Conservation (phyloP, 140 eudicot genomes). For the Flaveria floridana region DNA sequence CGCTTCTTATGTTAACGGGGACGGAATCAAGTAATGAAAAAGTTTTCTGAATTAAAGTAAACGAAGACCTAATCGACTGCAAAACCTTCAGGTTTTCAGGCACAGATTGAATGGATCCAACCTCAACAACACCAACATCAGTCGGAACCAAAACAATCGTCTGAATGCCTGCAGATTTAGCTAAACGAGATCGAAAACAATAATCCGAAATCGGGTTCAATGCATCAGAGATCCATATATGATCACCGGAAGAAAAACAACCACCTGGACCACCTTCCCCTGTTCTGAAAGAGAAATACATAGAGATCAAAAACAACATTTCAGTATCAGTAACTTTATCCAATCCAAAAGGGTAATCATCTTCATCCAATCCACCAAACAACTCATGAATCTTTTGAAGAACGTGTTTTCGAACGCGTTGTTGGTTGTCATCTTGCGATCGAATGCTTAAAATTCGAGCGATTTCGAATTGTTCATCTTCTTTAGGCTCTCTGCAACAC, state of each 20-base stretch:
- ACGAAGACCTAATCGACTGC: constrained; percentile 45
- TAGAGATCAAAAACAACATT: constrained; percentile 80
- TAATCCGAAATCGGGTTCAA: constrained; percentile 53
- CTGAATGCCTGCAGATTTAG: constrained; percentile 82
- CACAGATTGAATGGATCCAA: constrained; percentile 69
- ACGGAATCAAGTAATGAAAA: not conserved
- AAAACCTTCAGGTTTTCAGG: constrained; percentile 59
- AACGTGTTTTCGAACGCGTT: constrained; percentile 62
- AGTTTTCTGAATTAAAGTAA: constrained; percentile 27
- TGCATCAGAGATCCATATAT: constrained; percentile 58
- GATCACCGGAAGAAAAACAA: constrained; percentile 59
- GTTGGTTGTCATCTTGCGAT: constrained; percentile 67
- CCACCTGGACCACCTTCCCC: constrained; percentile 87
- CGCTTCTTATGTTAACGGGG: too few relatives aligned
- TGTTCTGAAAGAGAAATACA: constrained; percentile 77
- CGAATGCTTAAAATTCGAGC: constrained; percentile 39
- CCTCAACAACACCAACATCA: constrained; percentile 70
- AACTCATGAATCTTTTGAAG: constrained; percentile 46
- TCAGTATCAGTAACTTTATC: constrained; percentile 89
- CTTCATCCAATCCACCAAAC: constrained; percentile 84
- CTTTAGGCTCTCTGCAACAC: constrained; percentile 78
- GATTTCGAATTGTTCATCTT: constrained; percentile 62
- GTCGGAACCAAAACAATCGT: constrained; percentile 84
- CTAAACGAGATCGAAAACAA: constrained; percentile 70
- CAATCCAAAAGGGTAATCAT: constrained; percentile 66